These are phyloP conservation scores for Curvularia lunata DNA, from an alignment of 2,329 filamentous ascomycete genomes.

Conservation along the genomic window DNA sequence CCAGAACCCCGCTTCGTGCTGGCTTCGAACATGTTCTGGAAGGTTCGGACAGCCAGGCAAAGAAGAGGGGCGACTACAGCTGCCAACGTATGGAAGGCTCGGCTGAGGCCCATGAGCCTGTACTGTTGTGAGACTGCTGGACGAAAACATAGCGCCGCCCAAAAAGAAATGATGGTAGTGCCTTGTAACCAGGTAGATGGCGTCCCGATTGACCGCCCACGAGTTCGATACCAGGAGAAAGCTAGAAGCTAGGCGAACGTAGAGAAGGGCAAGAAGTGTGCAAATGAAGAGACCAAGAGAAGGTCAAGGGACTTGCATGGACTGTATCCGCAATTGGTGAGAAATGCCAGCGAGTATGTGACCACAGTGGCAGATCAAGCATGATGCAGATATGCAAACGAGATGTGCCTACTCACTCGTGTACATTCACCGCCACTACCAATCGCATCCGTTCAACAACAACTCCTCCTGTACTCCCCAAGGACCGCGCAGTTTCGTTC, in stretches of 20 bases:
- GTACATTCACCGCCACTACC: neutral
- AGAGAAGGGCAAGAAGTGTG: neutral
- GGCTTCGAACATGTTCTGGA: conserved; percentile 8
- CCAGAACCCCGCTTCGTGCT: conserved; percentile 9
- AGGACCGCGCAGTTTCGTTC: neutral
- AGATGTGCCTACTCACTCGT: neutral
- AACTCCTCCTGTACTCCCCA: neutral
- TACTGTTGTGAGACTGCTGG: neutral
- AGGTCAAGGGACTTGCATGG: neutral
- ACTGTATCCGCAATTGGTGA: neutral
- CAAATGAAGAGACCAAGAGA: no score
- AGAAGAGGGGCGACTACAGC: neutral
- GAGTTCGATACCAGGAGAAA: neutral
- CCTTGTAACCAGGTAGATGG: neutral
- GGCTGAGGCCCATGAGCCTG: neutral
- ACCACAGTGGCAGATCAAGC: neutral
- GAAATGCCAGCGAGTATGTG: neutral
- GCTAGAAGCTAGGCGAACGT: neutral
- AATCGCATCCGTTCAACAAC: neutral
- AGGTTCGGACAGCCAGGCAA: neutral
- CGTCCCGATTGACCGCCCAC: neutral
- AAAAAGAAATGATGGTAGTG: neutral
- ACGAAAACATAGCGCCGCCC: neutral
- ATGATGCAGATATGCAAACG: neutral
- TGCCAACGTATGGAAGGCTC: neutral